Conservation (phyloP, 441 rosid species). For the Populus tomentosa region DNA sequence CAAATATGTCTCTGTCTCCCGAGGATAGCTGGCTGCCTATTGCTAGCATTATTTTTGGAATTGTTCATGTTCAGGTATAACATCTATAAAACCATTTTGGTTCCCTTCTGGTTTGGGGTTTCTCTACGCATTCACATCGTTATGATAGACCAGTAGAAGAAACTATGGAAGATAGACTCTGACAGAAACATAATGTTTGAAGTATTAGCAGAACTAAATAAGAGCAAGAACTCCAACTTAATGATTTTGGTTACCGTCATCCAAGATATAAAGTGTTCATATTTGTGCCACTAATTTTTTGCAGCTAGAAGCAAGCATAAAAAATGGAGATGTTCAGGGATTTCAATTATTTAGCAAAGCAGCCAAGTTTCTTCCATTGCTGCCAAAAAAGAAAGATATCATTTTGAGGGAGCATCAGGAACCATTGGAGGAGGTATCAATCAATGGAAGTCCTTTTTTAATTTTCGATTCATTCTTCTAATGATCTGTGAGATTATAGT, state of each 20-base stretch:
- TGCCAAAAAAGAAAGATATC: constrained; percentile 24
- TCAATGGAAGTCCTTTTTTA: neutral
- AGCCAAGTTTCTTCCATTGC: constrained; percentile 35
- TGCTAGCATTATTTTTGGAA: constrained; percentile 77
- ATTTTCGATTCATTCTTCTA: neutral
- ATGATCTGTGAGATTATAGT: neutral
- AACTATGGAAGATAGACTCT: neutral
- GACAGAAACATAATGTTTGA: neutral
- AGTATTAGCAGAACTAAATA: neutral
- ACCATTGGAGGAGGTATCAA: constrained; percentile 37
- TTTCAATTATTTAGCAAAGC: constrained; percentile 49
- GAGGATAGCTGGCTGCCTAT: constrained; percentile 93
- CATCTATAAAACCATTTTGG: neutral
- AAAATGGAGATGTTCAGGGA: constrained; percentile 77
- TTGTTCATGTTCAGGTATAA: constrained; percentile 80
- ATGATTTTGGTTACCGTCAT: neutral
- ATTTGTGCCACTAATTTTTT: constrained; percentile 4
- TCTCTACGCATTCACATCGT: neutral
- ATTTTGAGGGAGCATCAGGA: constrained; percentile 27
- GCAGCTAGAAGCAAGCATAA: constrained; percentile 83
- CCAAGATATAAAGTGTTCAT: neutral
- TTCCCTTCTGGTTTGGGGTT: neutral
- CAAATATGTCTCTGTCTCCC: constrained; percentile 72
- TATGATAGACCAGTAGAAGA: neutral
- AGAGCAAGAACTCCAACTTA: neutral